Evolutionary conservation across 202 grass and related monocot species (phyloP), one percentile per base, ranked within the genome.

Genomic region (Hordeum pubiflorum): DNA sequence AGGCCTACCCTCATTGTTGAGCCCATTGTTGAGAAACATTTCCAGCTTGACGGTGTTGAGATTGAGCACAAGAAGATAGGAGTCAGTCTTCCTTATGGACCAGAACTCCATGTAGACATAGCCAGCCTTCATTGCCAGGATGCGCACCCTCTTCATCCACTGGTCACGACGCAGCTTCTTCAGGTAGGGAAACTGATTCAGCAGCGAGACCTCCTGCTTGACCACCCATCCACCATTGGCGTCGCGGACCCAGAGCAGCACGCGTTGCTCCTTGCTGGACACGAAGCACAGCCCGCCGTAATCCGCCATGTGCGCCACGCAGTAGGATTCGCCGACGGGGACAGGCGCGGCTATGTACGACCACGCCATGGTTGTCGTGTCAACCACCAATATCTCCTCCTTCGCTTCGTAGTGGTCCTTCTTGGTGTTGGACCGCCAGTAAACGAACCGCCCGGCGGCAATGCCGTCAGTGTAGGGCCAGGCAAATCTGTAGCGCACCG

Each of bases 81-180:
- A 75, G 27, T 15, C 18, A 1, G 69, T 4, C 20, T 75, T 75
- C 69, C 77, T 86, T 20, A 75, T 86, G 54, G 84, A 76, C 84
- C 84, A 81, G 23, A 86, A 81, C 77, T 86, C 84, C 78, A 86
- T 81, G 50, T 60, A 76, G 2, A 81, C 77, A 75, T 60, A 60
- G 21, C 38, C 39, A 46, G 31, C 84, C 50, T 27, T 86, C 50
- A 58, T 55, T 14, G 62, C 70, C 26, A 86, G 77, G 20, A 76
- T 27, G 7, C 61, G 70, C 84, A 86, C 48, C 70, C 84, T 86
- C 40, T 86, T 86, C 84, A 86, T 81, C 78, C 84, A 50, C 29
- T 86, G 61, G 6, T 76, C 70, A 12, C 10, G 21, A 7, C 78
- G 71, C 4, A 81, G 38, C 50, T 12, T 60, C 77, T 86, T 86